Evolutionary conservation across 306 rosid genomes (phyloP).

Genomic region (Begonia peltatifolia): DNA sequence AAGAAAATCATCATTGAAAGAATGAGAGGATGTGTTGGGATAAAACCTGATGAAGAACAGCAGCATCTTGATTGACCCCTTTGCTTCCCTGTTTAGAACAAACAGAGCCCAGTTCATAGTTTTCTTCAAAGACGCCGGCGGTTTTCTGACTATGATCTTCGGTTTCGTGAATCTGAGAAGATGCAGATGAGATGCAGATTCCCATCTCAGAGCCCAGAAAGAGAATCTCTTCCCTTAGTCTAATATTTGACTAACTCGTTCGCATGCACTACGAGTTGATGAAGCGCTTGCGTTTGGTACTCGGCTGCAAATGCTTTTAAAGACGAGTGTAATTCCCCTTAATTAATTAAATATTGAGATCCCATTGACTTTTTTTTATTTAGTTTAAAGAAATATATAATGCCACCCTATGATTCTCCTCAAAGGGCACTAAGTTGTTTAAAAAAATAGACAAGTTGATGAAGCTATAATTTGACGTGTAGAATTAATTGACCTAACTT

Average conservation of each 20-base stretch:
- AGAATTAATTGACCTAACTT: no score
- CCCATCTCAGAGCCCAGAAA: conserved; percentile 31
- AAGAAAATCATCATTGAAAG: not conserved
- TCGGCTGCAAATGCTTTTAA: no score
- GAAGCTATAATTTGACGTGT: no score
- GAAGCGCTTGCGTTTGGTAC: not conserved
- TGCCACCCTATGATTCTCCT: conserved; percentile 20
- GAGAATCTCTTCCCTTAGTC: not conserved
- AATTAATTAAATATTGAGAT: not conserved
- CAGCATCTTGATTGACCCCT: conserved; percentile 72
- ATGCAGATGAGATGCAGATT: conserved; percentile 43
- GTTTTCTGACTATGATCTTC: conserved; percentile 14
- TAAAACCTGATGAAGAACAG: conserved; percentile 42
- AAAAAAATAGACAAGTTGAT: no score
- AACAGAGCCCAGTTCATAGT: conserved; percentile 20
- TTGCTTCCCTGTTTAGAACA: conserved; percentile 44
- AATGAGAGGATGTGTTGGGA: not conserved
- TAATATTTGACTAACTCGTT: not conserved
- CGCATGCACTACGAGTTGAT: not conserved
- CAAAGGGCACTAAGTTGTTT: conserved; percentile 5
- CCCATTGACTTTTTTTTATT: not conserved
- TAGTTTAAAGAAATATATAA: not conserved
- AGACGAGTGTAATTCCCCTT: no score
- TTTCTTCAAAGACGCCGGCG: conserved; percentile 16
- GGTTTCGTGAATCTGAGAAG: conserved; percentile 37